Percentiles rank a stretch among this genome's conserved stretches.
These are phyloP conservation scores for Xylaria bambusicola DNA, from an alignment of 495 filamentous ascomycete genomes.

Conservation along the genomic window DNA sequence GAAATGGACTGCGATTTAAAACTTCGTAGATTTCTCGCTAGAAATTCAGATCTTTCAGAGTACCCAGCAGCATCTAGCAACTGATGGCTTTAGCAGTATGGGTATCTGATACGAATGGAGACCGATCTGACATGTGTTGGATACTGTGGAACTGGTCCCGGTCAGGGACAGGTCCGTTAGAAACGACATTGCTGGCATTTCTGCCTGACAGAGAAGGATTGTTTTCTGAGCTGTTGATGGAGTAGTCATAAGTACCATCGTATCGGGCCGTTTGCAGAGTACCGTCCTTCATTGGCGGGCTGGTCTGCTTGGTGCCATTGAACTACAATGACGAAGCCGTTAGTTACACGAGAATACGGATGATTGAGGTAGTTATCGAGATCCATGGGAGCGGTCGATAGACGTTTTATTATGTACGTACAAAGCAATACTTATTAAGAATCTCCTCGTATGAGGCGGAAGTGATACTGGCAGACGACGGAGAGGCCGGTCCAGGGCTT, in stretches of 20 bases:
- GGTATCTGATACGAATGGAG: constrained; percentile 43
- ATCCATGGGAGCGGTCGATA: constrained; percentile 30
- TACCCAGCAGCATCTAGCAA: constrained; percentile 18
- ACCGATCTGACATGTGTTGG: constrained; percentile 39
- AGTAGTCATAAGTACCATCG: constrained; percentile 37
- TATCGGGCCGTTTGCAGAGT: constrained; percentile 30
- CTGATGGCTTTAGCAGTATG: constrained; percentile 42
- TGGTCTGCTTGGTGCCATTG: constrained; percentile 46
- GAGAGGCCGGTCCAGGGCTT: constrained; percentile 24
- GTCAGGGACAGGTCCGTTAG: constrained; percentile 32
- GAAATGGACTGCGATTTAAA: too few species aligned
- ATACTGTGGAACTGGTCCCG: constrained; percentile 32
- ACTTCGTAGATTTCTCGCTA: too few species aligned
- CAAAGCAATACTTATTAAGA: constrained; percentile 97
- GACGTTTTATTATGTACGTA: constrained; percentile 61
- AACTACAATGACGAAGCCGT: constrained; percentile 37
- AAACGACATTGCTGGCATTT: constrained; percentile 35
- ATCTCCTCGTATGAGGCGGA: constrained; percentile 91
- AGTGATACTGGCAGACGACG: constrained; percentile 54
- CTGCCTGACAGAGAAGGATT: constrained; percentile 21
- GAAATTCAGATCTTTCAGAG: too few species aligned
- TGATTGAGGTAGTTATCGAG: constrained; percentile 11
- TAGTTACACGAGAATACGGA: constrained; percentile 22
- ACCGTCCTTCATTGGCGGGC: constrained; percentile 39
- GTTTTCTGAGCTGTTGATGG: constrained; percentile 29